phyloP scores from a whole-genome alignment of 305 asterid genomes.

The Stenogyne calaminthoides region DNA sequence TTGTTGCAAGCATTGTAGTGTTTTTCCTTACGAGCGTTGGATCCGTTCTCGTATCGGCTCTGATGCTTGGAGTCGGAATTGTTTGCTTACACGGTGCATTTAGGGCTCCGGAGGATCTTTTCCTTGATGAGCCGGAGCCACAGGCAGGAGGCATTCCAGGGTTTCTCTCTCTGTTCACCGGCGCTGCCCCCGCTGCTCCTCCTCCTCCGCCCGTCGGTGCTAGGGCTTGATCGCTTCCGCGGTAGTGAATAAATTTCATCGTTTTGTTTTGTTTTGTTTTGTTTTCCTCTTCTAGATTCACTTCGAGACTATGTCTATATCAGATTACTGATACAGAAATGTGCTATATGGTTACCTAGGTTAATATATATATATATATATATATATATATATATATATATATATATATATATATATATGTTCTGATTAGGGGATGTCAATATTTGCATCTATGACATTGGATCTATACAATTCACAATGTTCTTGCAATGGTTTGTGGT shows the following conservation, averaged over 20 bases:
- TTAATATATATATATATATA: background rate
- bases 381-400: background rate
- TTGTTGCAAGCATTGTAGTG: constrained; percentile 51
- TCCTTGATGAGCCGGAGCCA: constrained; percentile 77
- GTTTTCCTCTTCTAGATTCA: background rate
- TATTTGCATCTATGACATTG: constrained; percentile 21
- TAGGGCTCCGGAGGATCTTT: constrained; percentile 80
- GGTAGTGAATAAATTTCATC: constrained; percentile 28
- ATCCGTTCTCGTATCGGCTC: constrained; percentile 75
- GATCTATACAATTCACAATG: constrained; percentile 22
- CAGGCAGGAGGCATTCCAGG: constrained; percentile 53
- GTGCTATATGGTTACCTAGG: constrained; percentile 1
- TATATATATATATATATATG: background rate
- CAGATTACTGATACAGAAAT: constrained; percentile 22
- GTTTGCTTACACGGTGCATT: constrained; percentile 77
- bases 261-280: constrained; percentile 16
- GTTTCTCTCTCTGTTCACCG: constrained; percentile 64
- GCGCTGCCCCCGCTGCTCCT: constrained; percentile 37
- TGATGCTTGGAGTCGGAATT: constrained; percentile 65
- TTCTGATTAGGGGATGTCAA: constrained; percentile 13
- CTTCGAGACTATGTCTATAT: constrained; percentile 18
- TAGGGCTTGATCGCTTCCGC: constrained; percentile 47
- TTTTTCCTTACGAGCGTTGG: constrained; percentile 86
- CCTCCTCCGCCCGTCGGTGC: constrained; percentile 46
- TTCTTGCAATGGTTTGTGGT: constrained; percentile 3